Percentiles rank a stretch among this genome's conserved stretches.
phyloP scores from a whole-genome alignment of 352 stramenopile genomes.

The Globisporangium iwayamae region DNA sequence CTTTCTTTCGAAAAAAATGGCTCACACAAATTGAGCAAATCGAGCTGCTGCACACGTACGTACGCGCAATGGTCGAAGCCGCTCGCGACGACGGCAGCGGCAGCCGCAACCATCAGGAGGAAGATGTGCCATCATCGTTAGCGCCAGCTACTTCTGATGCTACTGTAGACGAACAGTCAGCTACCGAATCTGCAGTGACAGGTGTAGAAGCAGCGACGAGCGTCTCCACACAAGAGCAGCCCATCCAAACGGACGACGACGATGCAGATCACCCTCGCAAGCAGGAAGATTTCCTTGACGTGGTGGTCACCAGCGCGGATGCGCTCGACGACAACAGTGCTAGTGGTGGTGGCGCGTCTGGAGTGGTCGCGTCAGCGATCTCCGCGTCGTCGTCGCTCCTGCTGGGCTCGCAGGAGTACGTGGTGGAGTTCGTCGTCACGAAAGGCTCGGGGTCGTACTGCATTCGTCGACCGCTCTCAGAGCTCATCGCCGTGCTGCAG shows the following conservation, averaged over 20 bases:
- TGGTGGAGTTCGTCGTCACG: conserved; percentile 65
- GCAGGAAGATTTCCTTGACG: conserved; percentile 40
- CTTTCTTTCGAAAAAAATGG: not conserved
- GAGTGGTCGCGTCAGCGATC: conserved; percentile 38
- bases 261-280: conserved; percentile 16
- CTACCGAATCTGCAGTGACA: not conserved
- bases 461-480: conserved; percentile 37
- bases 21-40: conserved; percentile 7
- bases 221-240: not conserved
- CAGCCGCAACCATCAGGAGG: not conserved
- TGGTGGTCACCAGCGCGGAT: conserved; percentile 69
- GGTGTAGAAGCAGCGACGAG: not conserved
- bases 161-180: conserved; percentile 4
- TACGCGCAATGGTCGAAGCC: not conserved
- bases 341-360: conserved; percentile 18
- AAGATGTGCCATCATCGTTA: not conserved
- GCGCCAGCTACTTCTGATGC: not conserved
- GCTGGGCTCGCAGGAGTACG: conserved; percentile 22
- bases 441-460: conserved; percentile 48
- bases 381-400: conserved; percentile 27
- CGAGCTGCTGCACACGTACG: not conserved
- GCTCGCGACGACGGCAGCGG: not conserved
- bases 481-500: conserved; percentile 38
- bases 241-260: not conserved
- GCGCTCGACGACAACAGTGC: conserved; percentile 8